These are phyloP conservation scores for Hawksworthiomyces lignivorus DNA, from an alignment of 2,329 filamentous ascomycete species.

Conservation along the genomic window DNA sequence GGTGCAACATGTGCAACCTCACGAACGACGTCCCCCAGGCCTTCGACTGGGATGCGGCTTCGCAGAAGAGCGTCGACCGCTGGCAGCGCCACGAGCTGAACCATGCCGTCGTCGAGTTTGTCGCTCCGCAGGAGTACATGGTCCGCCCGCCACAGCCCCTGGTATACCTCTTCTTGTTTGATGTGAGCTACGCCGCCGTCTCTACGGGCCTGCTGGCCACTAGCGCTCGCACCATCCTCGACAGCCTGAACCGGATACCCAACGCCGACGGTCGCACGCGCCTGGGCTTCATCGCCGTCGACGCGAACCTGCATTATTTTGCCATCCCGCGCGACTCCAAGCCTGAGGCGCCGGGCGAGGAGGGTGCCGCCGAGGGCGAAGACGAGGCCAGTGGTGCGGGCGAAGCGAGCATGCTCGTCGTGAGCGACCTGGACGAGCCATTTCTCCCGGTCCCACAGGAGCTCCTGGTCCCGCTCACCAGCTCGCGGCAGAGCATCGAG, in stretches of 20 bases:
- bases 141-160: constrained; percentile 91
- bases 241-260: constrained; percentile 94
- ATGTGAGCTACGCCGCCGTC: constrained; percentile 85
- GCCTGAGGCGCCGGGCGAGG: constrained; percentile 4
- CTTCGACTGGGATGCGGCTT: constrained; percentile 93
- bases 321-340: constrained; percentile 55
- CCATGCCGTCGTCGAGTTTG: constrained; percentile 93
- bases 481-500: constrained; percentile 87
- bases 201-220: constrained; percentile 88
- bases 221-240: constrained; percentile 83
- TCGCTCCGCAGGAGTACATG: constrained; percentile 99
- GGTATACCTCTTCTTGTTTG: constrained; percentile 91
- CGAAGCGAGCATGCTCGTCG: constrained; percentile 85
- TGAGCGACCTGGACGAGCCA: constrained; percentile 91
- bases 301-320: constrained; percentile 94
- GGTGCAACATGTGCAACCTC: constrained; percentile 99
- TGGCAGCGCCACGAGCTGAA: constrained; percentile 92
- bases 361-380: constrained; percentile 23
- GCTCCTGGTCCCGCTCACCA: constrained; percentile 78
- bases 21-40: constrained; percentile 99
- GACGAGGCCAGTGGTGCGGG: constrained; percentile 57
- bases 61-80: constrained; percentile 84
- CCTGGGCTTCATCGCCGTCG: constrained; percentile 90
- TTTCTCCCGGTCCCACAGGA: constrained; percentile 93
- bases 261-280: constrained; percentile 90